Base-by-base conservation (phyloP, 768 basidiomycete species). In the Trichaptum fuscoviolaceum region DNA sequence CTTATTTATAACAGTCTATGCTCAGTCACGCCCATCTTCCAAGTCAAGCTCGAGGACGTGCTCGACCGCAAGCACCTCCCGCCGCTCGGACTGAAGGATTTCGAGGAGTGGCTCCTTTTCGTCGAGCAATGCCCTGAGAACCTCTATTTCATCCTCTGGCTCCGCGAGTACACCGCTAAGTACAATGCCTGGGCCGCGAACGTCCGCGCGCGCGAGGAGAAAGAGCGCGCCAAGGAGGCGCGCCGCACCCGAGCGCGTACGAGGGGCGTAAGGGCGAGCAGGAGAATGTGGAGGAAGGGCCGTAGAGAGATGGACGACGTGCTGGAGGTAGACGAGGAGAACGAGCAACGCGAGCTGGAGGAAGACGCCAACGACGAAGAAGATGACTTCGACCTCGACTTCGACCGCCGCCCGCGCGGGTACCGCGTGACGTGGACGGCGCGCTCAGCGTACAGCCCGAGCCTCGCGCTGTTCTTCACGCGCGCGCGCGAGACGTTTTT, bases 401-500 rank as follows among this genome's bases (percentile, higher is more conserved):
- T 27, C 2, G 20, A 27, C 24, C 64, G 52, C 17, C 36, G 26
- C 7, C 79, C 73, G 68, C 74, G 67, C 68, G 74, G 76, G 69
- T 75, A 73, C 24, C 36, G 66, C 5, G 68, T 74, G 4, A 79
- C 82, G 0, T 58, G 61, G 62, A 71, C 80, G 1, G 69, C 73
- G 1, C 83, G 81, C 30, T 79, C 81, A 62, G 42, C 42, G 42
- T 52, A 52, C 42, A 84, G 85, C 0, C 76, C 86, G 5, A 78
- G 82, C 57, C 79, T 93, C 62, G 85, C 89, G 67, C 83, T 89
- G 79, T 93, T 92, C 76, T 93, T 90, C 72, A 79, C 84, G 2
- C 87, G 91, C 42, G 91, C 91, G 10, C 92, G 91, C 70, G 85
- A 90, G 72, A 93, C 91, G 0, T 93, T 93, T 73, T 85, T 92